phyloP scores from a whole-genome alignment of 202 grass and related monocot species.

The Dendrocalamus latiflorus region DNA sequence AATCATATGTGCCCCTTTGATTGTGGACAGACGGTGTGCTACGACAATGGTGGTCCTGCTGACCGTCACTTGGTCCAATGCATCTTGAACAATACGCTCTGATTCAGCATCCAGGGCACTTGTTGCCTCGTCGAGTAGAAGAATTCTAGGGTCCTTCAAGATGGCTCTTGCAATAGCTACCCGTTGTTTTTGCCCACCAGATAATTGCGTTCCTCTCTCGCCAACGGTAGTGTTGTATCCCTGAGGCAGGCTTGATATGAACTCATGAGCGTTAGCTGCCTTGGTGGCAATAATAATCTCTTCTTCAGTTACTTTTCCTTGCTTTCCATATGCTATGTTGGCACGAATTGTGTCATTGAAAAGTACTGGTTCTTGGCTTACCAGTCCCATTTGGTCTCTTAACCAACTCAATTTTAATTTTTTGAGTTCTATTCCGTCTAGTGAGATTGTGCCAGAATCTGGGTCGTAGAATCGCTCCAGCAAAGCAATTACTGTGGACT shows the following conservation, averaged over 20 bases:
- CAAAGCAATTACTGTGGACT: conserved; percentile 78
- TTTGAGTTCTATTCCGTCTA: conserved; percentile 50
- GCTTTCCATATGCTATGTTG: conserved; percentile 90
- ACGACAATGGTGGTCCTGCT: conserved; percentile 61
- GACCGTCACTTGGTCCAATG: conserved; percentile 48
- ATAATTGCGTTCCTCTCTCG: conserved; percentile 76
- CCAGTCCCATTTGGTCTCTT: conserved; percentile 75
- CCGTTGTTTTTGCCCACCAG: conserved; percentile 79
- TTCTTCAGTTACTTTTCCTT: conserved; percentile 53
- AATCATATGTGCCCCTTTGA: conserved; percentile 67
- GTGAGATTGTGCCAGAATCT: conserved; percentile 49
- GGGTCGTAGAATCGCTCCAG: conserved; percentile 80
- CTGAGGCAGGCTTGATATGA: conserved; percentile 77
- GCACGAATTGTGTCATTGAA: conserved; percentile 77
- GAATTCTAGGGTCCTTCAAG: conserved; percentile 71
- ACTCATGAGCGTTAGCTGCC: conserved; percentile 73
- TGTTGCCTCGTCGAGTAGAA: conserved; percentile 76
- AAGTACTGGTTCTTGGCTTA: conserved; percentile 82
- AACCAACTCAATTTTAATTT: conserved; percentile 67
- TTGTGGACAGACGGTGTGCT: conserved; percentile 68
- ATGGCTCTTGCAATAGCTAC: conserved; percentile 79
- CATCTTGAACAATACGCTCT: conserved; percentile 72
- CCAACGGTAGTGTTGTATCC: conserved; percentile 72
- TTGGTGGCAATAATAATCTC: conserved; percentile 57
- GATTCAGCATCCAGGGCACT: conserved; percentile 75